These are phyloP conservation scores for Hibiscus trionum DNA, from an alignment of 345 rosid species.

Conservation along the genomic window DNA sequence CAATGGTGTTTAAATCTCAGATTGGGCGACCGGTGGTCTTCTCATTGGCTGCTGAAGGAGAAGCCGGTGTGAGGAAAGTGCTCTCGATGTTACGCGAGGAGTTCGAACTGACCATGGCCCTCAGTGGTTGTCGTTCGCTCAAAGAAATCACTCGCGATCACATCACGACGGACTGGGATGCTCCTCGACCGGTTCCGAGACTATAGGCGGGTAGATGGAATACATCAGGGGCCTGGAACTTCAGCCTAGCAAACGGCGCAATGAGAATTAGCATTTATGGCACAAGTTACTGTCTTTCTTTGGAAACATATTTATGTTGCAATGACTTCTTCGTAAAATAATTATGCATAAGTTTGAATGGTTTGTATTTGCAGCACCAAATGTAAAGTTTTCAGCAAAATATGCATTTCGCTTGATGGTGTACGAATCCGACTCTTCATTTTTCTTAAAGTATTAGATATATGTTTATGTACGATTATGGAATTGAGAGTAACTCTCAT, in stretches of 20 bases:
- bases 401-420: no score
- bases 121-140: slow-evolving; percentile 79
- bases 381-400: no score
- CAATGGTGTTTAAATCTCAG: slow-evolving; percentile 24
- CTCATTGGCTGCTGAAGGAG: slow-evolving; percentile 89
- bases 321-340: no score
- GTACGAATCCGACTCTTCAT: no score
- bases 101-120: slow-evolving; percentile 85
- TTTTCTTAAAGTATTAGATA: no score
- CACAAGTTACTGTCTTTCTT: slow-evolving; percentile 1
- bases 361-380: no score
- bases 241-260: background rate
- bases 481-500: no score
- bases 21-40: slow-evolving; percentile 89
- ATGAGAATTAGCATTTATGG: background rate
- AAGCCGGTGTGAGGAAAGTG: slow-evolving; percentile 65
- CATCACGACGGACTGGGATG: slow-evolving; percentile 65
- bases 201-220: slow-evolving; percentile 20
- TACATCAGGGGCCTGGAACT: background rate
- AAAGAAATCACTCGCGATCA: slow-evolving; percentile 78
- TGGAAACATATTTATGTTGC: background rate
- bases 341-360: no score
- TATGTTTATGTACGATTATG: no score
- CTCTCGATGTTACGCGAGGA: slow-evolving; percentile 81
- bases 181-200: slow-evolving; percentile 28